These are phyloP conservation scores for Vaccinium myrtillus DNA, from an alignment of 148 eudicot species.

Conservation along the genomic window DNA sequence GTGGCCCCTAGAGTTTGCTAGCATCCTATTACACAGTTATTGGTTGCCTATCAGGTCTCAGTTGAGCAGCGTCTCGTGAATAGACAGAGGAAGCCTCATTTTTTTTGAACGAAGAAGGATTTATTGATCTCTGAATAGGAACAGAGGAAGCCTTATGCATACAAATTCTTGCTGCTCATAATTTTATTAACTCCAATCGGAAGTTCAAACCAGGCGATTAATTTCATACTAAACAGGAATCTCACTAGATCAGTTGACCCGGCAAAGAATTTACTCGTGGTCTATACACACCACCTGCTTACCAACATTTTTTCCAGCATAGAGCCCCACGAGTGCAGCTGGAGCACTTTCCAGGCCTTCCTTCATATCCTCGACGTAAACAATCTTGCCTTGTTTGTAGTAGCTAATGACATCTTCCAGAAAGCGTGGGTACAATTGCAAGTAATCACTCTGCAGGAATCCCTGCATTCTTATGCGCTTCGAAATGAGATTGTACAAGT, in stretches of 20 bases:
- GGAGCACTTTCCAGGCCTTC: constrained; percentile 72
- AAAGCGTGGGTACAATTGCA: constrained; percentile 57
- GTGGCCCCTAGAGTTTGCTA: no score
- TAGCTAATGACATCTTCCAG: constrained; percentile 43
- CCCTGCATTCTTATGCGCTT: constrained; percentile 72
- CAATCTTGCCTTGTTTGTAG: constrained; percentile 70
- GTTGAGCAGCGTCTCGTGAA: background rate
- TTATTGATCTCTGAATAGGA: no score
- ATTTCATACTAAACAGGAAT: background rate
- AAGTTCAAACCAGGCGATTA: background rate
- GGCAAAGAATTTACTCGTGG: constrained; percentile 28
- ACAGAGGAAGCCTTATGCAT: background rate
- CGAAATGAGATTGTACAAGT: constrained; percentile 41
- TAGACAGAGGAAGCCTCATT: background rate
- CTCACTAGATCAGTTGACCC: background rate
- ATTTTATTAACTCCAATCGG: background rate
- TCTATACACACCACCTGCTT: constrained; percentile 72
- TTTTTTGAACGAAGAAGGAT: no score
- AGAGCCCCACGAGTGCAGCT: constrained; percentile 66
- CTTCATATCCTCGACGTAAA: constrained; percentile 66
- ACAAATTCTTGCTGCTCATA: background rate
- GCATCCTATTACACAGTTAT: background rate
- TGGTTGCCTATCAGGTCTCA: background rate
- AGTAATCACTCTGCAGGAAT: constrained; percentile 72
- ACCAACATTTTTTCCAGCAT: constrained; percentile 71